Evolutionary conservation across 2,329 filamentous ascomycete genomes (phyloP).

Genomic region (Dryadomyces quercus-mongolicae): DNA sequence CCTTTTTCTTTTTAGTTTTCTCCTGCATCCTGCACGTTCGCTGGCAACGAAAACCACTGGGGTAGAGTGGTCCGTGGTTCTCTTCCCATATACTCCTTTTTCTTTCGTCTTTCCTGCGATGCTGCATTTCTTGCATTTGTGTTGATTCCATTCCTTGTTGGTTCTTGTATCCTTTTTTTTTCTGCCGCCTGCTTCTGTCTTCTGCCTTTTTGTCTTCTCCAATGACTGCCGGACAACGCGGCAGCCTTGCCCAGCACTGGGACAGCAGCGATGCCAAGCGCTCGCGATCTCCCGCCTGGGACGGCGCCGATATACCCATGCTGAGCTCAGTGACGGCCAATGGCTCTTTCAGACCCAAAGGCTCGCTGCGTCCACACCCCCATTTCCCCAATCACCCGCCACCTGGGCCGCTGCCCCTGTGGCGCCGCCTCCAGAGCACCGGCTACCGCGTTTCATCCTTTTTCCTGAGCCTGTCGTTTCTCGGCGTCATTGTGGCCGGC

Average conservation of each 20-base stretch:
- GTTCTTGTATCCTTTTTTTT: not conserved
- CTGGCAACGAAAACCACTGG: slow-evolving; percentile 19
- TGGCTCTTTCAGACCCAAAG: slow-evolving; percentile 27
- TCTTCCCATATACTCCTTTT: not conserved
- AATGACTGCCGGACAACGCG: too few relatives aligned
- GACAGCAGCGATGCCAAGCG: too few relatives aligned
- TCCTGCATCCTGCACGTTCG: not conserved
- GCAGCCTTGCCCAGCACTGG: too few relatives aligned
- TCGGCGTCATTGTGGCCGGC: slow-evolving; percentile 63
- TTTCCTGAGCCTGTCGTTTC: slow-evolving; percentile 65
- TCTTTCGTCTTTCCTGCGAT: not conserved
- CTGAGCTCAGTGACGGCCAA: not conserved
- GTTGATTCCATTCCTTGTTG: not conserved
- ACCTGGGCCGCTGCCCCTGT: slow-evolving; percentile 60
- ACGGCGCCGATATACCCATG: not conserved
- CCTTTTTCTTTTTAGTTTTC: not conserved
- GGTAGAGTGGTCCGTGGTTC: not conserved
- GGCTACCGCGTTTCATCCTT: slow-evolving; percentile 57
- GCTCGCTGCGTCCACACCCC: slow-evolving; percentile 51
- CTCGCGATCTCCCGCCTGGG: too few relatives aligned
- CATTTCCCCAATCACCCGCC: slow-evolving; percentile 75
- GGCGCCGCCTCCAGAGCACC: slow-evolving; percentile 54
- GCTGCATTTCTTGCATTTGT: too few relatives aligned
- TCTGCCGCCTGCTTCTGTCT: not conserved
- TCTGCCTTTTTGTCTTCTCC: too few relatives aligned